Conservation (phyloP, 495 filamentous ascomycete genomes). For the Neurospora hispaniola region DNA sequence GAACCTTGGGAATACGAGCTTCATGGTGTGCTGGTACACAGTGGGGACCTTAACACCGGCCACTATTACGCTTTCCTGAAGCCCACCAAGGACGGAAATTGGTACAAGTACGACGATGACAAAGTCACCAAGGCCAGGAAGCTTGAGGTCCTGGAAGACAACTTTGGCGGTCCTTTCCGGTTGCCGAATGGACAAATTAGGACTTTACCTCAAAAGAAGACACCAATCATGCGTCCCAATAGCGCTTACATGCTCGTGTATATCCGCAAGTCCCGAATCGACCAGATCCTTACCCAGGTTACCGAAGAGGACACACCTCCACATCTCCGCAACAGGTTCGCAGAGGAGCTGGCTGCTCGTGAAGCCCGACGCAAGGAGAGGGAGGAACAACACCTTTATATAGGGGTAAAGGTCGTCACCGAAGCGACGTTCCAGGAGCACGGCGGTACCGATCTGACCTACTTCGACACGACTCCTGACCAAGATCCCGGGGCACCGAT, state of each 20-base stretch:
- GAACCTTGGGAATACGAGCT: conserved; percentile 86
- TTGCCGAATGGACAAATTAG: conserved; percentile 37
- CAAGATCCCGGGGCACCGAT: conserved; percentile 49
- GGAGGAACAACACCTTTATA: conserved; percentile 89
- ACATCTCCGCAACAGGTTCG: conserved; percentile 70
- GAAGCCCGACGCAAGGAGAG: conserved; percentile 72
- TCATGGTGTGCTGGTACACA: conserved; percentile 93
- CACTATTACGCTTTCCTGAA: conserved; percentile 98
- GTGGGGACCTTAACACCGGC: conserved; percentile 92
- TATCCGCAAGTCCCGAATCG: conserved; percentile 72
- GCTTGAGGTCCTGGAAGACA: conserved; percentile 89
- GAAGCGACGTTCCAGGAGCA: conserved; percentile 69
- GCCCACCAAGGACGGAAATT: conserved; percentile 80
- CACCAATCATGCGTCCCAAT: conserved; percentile 44
- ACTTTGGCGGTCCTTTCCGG: conserved; percentile 84
- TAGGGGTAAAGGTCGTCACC: conserved; percentile 67
- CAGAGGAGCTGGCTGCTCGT: conserved; percentile 66
- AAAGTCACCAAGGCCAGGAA: conserved; percentile 86
- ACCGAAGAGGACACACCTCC: conserved; percentile 64
- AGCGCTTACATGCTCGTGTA: conserved; percentile 98
- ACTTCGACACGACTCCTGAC: conserved; percentile 46
- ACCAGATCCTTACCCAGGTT: conserved; percentile 68
- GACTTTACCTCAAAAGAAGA: conserved; percentile 29
- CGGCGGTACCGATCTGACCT: conserved; percentile 76
- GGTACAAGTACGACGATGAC: conserved; percentile 97